Percentiles rank a stretch among this genome's conserved stretches.
Conservation (phyloP, 768 basidiomycete genomes). For the Omphalotus guepiniiformis region DNA sequence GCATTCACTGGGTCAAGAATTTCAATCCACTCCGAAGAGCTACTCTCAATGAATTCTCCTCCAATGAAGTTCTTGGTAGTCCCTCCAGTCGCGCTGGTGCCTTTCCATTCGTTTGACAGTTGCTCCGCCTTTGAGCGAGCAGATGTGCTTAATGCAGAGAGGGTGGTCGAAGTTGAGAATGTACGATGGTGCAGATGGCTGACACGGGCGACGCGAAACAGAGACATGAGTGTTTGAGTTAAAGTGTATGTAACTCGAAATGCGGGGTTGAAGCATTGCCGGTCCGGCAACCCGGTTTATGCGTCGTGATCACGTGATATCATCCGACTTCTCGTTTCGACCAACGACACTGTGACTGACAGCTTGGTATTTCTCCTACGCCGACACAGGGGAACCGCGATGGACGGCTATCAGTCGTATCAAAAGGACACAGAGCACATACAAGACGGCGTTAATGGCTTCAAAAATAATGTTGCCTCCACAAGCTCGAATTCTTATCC, state of each 20-base stretch:
- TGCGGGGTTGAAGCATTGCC: slow-evolving; percentile 2
- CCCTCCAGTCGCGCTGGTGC: slow-evolving; percentile 81
- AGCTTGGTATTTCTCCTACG: too few species aligned
- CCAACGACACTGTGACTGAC: too few species aligned
- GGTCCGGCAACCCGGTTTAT: too few species aligned
- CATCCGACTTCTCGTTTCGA: too few species aligned
- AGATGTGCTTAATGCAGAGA: slow-evolving; percentile 45
- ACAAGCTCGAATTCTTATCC: slow-evolving; percentile 31
- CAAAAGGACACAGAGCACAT: neutral
- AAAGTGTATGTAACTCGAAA: neutral
- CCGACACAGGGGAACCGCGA: too few species aligned
- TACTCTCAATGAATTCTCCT: slow-evolving; percentile 86
- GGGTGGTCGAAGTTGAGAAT: slow-evolving; percentile 44
- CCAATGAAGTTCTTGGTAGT: slow-evolving; percentile 90
- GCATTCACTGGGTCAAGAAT: slow-evolving; percentile 80
- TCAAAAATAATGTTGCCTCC: slow-evolving; percentile 28
- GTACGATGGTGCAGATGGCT: slow-evolving; percentile 11
- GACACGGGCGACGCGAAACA: neutral
- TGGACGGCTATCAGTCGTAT: slow-evolving; percentile 1
- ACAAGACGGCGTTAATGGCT: slow-evolving; percentile 1
- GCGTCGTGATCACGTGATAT: too few species aligned
- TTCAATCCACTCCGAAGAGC: slow-evolving; percentile 75
- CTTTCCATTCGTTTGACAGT: slow-evolving; percentile 76
- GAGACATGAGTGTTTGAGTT: neutral
- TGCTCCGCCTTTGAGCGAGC: slow-evolving; percentile 63